phyloP scores from a whole-genome alignment of 352 stramenopile genomes.

The Phytopythium montanum region DNA sequence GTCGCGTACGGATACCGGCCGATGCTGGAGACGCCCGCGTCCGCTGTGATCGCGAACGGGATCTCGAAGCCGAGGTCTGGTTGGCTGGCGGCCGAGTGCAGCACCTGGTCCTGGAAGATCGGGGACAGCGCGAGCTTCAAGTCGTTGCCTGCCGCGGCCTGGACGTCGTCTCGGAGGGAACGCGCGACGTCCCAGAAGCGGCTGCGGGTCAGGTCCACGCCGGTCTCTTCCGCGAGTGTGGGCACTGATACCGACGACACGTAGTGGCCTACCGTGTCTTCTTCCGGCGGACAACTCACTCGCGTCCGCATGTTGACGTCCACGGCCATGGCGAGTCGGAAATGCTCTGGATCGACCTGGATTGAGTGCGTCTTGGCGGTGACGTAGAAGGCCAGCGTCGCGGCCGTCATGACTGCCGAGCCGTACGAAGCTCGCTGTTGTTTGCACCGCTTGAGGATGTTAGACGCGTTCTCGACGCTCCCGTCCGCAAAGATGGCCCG shows the following conservation, averaged over 20 bases:
- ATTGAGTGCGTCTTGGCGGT: slow-evolving; percentile 14
- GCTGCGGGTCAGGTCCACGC: slow-evolving; percentile 27
- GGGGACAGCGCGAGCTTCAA: slow-evolving; percentile 20
- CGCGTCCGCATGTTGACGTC: slow-evolving; percentile 46
- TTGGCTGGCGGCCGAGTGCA: slow-evolving; percentile 16
- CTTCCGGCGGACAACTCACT: slow-evolving; percentile 23
- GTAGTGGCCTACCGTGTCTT: slow-evolving; percentile 35
- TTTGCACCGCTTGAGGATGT: slow-evolving; percentile 28
- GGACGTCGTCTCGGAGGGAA: slow-evolving; percentile 16
- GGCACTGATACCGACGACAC: slow-evolving; percentile 2
- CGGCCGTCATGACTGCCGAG: slow-evolving; percentile 24
- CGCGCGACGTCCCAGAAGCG: slow-evolving; percentile 50
- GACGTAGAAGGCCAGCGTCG: slow-evolving; percentile 29
- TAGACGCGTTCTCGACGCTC: slow-evolving; percentile 23
- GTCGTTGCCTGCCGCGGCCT: slow-evolving; percentile 24
- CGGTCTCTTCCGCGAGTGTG: slow-evolving; percentile 18
- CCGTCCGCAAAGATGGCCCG: slow-evolving; percentile 39
- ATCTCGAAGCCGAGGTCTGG: slow-evolving; percentile 21
- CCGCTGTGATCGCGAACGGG: slow-evolving; percentile 21
- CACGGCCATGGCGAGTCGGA: slow-evolving; percentile 33
- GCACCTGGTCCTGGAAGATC: slow-evolving; percentile 26
- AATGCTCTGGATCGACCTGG: slow-evolving; percentile 23
- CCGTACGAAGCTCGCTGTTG: slow-evolving; percentile 36
- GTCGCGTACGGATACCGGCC: slow-evolving; percentile 25
- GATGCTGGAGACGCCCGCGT: slow-evolving; percentile 23